Conservation (phyloP, 495 filamentous ascomycete species). For the Aspergillus taichungensis region DNA sequence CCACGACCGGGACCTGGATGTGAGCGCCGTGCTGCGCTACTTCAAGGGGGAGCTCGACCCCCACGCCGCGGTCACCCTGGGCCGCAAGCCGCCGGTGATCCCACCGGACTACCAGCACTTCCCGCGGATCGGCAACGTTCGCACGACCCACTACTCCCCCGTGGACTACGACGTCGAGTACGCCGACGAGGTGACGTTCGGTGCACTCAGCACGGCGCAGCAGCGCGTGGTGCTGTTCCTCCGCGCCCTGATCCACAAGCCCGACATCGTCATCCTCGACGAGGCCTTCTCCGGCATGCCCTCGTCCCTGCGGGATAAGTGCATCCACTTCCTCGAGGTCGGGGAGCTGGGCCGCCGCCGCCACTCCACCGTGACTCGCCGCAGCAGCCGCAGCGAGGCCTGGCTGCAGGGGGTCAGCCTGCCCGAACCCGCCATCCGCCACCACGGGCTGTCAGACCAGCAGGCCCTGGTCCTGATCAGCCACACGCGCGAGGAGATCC, state of each 20-base stretch:
- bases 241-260: conserved; percentile 69
- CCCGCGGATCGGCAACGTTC: conserved; percentile 3
- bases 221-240: conserved; percentile 83
- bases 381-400: conserved; percentile 1
- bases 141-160: conserved; percentile 4
- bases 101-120: conserved; percentile 1
- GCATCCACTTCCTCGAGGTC: conserved; percentile 62
- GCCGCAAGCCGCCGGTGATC: conserved; percentile 7
- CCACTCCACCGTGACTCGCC: conserved; percentile 1
- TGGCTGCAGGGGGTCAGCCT: conserved; percentile 6
- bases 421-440: conserved; percentile 1
- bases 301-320: conserved; percentile 70
- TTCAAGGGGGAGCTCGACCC: conserved; percentile 70
- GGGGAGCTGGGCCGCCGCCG: conserved; percentile 32
- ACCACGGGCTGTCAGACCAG: conserved; percentile 40
- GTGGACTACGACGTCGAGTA: conserved; percentile 45
- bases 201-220: conserved; percentile 63
- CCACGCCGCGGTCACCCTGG: conserved; percentile 4
- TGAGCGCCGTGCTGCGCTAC: conserved; percentile 60
- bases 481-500: conserved; percentile 85
- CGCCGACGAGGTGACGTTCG: conserved; percentile 62
- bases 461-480: conserved; percentile 83
- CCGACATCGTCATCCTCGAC: conserved; percentile 85
- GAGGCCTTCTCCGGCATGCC: conserved; percentile 92
- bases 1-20: conserved; percentile 40